Evolutionary conservation across 1,284 basidiomycete genomes (phyloP), one percentile per base, ranked within the genome.

Genomic region (Phaffia rhodozyma): DNA sequence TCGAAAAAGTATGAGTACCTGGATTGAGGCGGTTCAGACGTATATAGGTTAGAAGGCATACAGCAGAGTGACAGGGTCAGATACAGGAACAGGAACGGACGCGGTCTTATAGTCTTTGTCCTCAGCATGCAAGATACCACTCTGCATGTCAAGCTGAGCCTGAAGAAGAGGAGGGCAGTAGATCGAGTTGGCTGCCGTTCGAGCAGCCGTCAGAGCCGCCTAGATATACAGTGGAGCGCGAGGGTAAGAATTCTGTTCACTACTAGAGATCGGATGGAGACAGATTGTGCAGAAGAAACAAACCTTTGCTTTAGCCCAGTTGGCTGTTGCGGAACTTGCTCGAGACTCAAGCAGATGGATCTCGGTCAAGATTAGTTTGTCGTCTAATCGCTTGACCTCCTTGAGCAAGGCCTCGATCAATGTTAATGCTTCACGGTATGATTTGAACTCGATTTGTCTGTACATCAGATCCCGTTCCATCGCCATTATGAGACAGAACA

Each of bases 41-140:
- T n/a, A 23, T 23, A 56, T 5, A 9, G 20, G n/a, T 25, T n/a
- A 21, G 18, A 25, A 21, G 21, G 56, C n/a, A 50, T 50, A 29
- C 32, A 6, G 60, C 72, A 63, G 50, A 75, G 47, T 84, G 93
- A 0, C 50, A 66, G 32, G 30, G 21, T 25, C 23, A 51, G 21
- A 27, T 30, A 30, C 9, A 32, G n/a, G 2, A 63, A 32, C 48
- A 55, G 23, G 21, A 7, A 62, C 73, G 60, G 47, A 75, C 50
- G 85, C 94, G 0, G 93, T 98, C 66, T 85, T 93, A 75, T 97
- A 97, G 75, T 98, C 94, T 73, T 96, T 97, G 74, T 97, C 94
- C 70, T 97, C 92, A 0, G 94, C 92, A 70, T 97, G 91, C 20
- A 97, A 80, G 32, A 96, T 83, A 20, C 94, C 89, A 38, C 86